These are phyloP conservation scores for Cutaneotrichosporon daszewskae DNA, from an alignment of 1,284 basidiomycete genomes.

Conservation along the genomic window DNA sequence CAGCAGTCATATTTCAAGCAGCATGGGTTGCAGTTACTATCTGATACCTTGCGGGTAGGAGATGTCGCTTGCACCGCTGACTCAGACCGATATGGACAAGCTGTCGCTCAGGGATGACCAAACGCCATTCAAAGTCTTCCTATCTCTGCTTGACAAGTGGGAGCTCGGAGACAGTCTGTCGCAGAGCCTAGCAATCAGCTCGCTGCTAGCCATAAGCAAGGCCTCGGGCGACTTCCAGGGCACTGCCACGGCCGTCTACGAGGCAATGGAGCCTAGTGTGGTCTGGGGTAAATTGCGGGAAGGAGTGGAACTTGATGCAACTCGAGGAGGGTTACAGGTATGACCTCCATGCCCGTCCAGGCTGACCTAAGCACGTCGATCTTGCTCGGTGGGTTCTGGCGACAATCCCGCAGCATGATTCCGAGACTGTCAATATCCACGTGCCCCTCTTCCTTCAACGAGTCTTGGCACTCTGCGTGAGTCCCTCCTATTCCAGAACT, in stretches of 20 bases:
- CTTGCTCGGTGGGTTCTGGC: conserved; percentile 49
- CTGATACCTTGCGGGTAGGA: conserved; percentile 62
- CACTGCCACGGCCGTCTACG: conserved; percentile 84
- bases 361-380: conserved; percentile 22
- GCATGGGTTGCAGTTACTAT: conserved; percentile 64
- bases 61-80: conserved; percentile 19
- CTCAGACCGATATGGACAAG: conserved; percentile 63
- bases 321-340: conserved; percentile 2
- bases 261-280: conserved; percentile 82
- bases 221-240: conserved; percentile 57
- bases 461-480: no score
- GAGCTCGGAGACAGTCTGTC: conserved; percentile 83
- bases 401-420: conserved; percentile 51
- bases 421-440: conserved; percentile 42
- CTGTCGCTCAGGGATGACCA: conserved; percentile 56
- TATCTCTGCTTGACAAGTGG: conserved; percentile 93
- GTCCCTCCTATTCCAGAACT: not conserved
- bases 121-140: conserved; percentile 88
- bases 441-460: no score
- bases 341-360: not conserved
- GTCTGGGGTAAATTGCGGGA: conserved; percentile 73
- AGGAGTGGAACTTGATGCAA: conserved; percentile 50
- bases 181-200: conserved; percentile 68
- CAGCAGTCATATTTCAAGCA: conserved; percentile 66
- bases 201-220: conserved; percentile 35